Evolutionary conservation across 371 early-diverging fungal genomes (phyloP), one percentile per base, ranked within the genome.

Genomic region (Rhizopus stolonifer): DNA sequence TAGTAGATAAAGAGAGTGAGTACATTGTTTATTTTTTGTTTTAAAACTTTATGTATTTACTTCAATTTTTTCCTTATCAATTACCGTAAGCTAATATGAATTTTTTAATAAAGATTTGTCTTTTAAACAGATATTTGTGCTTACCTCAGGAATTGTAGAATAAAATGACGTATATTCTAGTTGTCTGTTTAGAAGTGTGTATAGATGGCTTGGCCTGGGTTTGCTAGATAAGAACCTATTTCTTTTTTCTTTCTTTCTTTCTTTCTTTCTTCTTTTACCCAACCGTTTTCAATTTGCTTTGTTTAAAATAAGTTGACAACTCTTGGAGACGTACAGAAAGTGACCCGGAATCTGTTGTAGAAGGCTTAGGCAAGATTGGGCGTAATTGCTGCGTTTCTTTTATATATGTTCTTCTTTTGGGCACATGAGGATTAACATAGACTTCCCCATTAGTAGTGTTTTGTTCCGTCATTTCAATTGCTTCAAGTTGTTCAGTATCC

Each of bases 401-500:
- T 31, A 62, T 34, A 31, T 49, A 58, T 18, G 19, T 40, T 22
- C 64, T 29, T 24, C 39, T 22, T 21, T 54, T 72, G 0, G 70
- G 68, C 2, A 60, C 64, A 2, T 57, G 21, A 1, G 72, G 76
- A 58, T 68, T 70, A 3, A 64, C 18, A 26, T 64, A 70, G 39
- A 1, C 38, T 43, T 1, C 18, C 46, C 1, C 34, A n/a, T n/a
- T n/a, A n/a, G 10, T 8, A 33, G 38, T 1, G 2, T 32, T 29
- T 38, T 14, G n/a, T 44, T 67, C 56, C 4, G 60, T n/a, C 19
- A 48, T 31, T 21, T 40, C 24, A 11, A 48, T 40, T 0, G 43
- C 15, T 10, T 45, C 13, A 10, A 56, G 66, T 8, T 67, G 46
- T 0, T 60, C 56, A 2, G 70, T 59, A 5, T 54, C 54, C 9